Evolutionary conservation across 2,329 filamentous ascomycete species (phyloP).

Genomic region (Pseudopyrenochaeta lycopersici): DNA sequence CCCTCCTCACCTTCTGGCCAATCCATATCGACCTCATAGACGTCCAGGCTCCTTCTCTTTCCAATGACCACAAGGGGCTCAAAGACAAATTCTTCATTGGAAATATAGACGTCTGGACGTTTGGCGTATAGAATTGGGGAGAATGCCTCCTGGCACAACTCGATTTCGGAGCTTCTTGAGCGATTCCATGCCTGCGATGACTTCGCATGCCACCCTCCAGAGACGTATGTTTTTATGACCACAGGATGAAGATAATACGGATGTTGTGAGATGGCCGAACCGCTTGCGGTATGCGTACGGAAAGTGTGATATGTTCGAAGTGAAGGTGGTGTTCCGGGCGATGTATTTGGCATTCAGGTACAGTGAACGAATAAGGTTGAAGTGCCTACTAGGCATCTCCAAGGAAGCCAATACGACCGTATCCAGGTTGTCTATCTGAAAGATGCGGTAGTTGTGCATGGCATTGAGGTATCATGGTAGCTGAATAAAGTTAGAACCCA

Average conservation of each 20-base stretch:
- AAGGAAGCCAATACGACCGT: not conserved
- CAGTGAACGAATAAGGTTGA: constrained; percentile 3
- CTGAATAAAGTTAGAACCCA: no score
- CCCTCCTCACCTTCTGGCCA: constrained; percentile 4
- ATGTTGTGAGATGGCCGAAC: not conserved
- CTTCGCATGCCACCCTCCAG: not conserved
- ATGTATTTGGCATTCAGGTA: not conserved
- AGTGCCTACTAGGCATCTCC: not conserved
- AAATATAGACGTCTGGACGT: not conserved
- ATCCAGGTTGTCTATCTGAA: constrained; percentile 4
- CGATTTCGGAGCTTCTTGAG: not conserved
- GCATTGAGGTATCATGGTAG: no score
- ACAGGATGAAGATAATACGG: not conserved
- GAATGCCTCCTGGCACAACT: not conserved
- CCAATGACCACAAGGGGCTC: not conserved
- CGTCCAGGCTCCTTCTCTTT: not conserved
- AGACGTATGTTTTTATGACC: not conserved
- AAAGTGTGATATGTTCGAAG: not conserved
- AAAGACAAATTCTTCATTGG: constrained; percentile 1
- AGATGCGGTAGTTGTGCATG: no score
- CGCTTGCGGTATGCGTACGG: not conserved
- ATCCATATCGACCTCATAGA: constrained; percentile 9
- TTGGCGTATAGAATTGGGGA: not conserved
- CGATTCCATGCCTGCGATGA: not conserved
- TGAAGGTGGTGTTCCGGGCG: not conserved